Base-by-base conservation (phyloP, 2,329 filamentous ascomycete genomes). In the Penicillium thymicola region DNA sequence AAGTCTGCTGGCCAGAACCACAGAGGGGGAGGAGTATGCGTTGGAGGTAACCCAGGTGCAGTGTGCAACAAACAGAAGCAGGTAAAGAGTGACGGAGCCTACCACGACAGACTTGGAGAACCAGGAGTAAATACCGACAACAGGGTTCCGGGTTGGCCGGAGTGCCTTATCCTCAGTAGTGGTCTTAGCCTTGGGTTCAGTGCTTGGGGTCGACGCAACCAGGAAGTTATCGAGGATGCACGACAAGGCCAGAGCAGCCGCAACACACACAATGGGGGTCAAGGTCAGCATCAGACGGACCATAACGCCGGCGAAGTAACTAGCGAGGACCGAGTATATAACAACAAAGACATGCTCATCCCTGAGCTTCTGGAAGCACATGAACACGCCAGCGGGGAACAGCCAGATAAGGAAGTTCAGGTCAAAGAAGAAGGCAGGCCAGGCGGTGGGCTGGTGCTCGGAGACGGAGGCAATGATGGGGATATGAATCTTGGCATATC, bases 31-130 rank as follows among this genome's bases (percentile, higher is more conserved):
- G 7, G 94, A 97, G 79, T 99, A 99, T 25, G 94, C 95, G 71
- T 97, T 97, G 6, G 94, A 97, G 16, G 94, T 99, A 51, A 99
- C 94, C 94, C 95, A 99, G 11, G 94, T 99, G 79, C 94, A 99
- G 81, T 99, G 94, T 51, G 93, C 84, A 55, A 99, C 94, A 72
- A 99, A 99, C 59, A 99, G 82, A 59, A 97, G 77, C 7, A 99
- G 84, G 73, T 96, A 99, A 37, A 90, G 75, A 11, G 86, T 85
- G 70, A 92, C 83, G 47, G 85, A 83, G 42, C 81, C 84, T 27
- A 90, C 86, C 37, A 97, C 85, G n/a, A 89, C 78, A 11, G 83
- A 74, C 80, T 96, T 97, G 58, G 92, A 95, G 36, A 91, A 75
- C 58, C 82, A 80, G 49, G 85, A 89, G 78, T 93, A 96, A 67